Evolutionary conservation across 306 rosid species (phyloP).

Genomic region (Castanospermum australe): DNA sequence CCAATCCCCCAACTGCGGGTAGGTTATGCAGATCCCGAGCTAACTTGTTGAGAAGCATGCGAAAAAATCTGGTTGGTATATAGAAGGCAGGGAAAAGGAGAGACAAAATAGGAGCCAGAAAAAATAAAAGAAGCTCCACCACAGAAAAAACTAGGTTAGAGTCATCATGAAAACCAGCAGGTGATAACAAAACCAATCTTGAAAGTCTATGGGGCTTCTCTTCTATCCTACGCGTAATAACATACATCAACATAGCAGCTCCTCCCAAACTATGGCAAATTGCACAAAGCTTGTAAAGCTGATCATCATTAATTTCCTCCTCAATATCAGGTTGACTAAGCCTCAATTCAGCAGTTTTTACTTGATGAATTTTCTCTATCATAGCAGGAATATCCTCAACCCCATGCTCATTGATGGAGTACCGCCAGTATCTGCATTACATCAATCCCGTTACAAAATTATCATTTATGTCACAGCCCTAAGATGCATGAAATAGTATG

Average conservation of each 20-base stretch:
- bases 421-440: conserved; percentile 63
- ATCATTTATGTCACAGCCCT: neutral
- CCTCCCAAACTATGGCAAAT: conserved; percentile 78
- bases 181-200: conserved; percentile 64
- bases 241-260: conserved; percentile 65
- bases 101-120: conserved; percentile 51
- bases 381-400: conserved; percentile 67
- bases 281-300: conserved; percentile 70
- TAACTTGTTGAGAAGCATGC: conserved; percentile 75
- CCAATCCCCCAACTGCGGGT: conserved; percentile 76
- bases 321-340: conserved; percentile 51
- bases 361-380: conserved; percentile 69
- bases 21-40: conserved; percentile 68
- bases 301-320: conserved; percentile 50
- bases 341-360: conserved; percentile 61
- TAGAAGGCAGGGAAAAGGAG: conserved; percentile 62
- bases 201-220: conserved; percentile 71
- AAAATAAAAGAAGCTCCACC: conserved; percentile 40
- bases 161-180: conserved; percentile 73
- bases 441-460: neutral
- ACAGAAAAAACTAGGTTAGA: conserved; percentile 46
- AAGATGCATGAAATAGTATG: neutral
- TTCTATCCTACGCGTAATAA: conserved; percentile 53
- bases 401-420: conserved; percentile 78
- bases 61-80: conserved; percentile 71